phyloP scores from a whole-genome alignment of 805 yeast species.

The Blastobotrys terrestris region DNA sequence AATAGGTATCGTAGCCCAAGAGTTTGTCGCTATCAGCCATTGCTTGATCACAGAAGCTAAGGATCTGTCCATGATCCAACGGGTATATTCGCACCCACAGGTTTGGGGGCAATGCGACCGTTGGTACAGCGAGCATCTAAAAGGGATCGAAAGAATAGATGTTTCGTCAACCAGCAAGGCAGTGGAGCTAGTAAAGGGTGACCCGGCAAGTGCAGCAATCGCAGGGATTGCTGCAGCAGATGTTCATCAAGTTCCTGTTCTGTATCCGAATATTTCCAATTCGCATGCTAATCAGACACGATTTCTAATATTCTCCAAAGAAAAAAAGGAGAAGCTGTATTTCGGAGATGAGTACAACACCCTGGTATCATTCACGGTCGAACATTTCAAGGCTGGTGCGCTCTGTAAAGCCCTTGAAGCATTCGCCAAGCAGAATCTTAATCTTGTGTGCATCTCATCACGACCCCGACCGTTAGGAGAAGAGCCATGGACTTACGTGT shows the following conservation, averaged over 20 bases:
- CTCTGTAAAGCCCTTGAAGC: slow-evolving; percentile 57
- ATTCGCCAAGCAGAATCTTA: slow-evolving; percentile 50
- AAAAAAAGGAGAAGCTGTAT: slow-evolving; percentile 4
- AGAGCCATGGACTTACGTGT: slow-evolving; percentile 73
- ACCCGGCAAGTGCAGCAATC: slow-evolving; percentile 55
- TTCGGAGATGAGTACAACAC: slow-evolving; percentile 35
- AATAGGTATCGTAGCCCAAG: slow-evolving; percentile 64
- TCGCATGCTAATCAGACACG: slow-evolving; percentile 73
- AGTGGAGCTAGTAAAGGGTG: slow-evolving; percentile 52
- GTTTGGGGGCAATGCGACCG: slow-evolving; percentile 89
- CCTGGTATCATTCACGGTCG: slow-evolving; percentile 58
- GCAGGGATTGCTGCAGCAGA: slow-evolving; percentile 65
- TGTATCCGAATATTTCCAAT: slow-evolving; percentile 61
- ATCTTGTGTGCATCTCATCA: slow-evolving; percentile 66
- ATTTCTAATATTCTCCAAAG: slow-evolving; percentile 57
- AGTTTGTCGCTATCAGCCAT: slow-evolving; percentile 77
- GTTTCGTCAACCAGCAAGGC: slow-evolving; percentile 80
- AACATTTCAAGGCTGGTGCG: slow-evolving; percentile 66
- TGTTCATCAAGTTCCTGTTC: slow-evolving; percentile 51
- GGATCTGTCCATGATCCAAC: slow-evolving; percentile 41
- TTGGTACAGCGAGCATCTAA: slow-evolving; percentile 41
- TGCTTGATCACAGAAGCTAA: slow-evolving; percentile 46
- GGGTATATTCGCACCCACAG: slow-evolving; percentile 88
- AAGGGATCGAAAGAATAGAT: slow-evolving; percentile 48
- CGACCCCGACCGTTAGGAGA: slow-evolving; percentile 76